Base-by-base conservation (phyloP, 345 rosid genomes). In the Streptanthus diversifolius region DNA sequence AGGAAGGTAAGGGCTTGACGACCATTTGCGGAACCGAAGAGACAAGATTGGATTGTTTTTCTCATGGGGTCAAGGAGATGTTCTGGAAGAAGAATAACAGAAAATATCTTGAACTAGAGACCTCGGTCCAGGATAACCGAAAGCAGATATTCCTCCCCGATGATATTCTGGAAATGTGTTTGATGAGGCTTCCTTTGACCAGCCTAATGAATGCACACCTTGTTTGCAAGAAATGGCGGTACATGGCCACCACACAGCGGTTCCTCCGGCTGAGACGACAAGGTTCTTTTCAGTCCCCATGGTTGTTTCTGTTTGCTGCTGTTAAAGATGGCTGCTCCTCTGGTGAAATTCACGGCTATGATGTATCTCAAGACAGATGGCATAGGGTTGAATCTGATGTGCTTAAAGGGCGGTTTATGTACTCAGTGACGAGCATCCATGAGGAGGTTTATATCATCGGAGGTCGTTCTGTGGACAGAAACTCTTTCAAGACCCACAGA, bases 201-300 rank as follows among this genome's bases (percentile, higher is more conserved):
- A 85, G 90, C 64, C 83, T 95, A 53, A 74, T 90, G 96, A 95
- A 79, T 65, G 90, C 97, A 5, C 96, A 93, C 15, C 96, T 90
- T 30, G 99, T 95, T 37, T 95, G 99, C 82, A 95, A 85, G 87
- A 95, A 86, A 73, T 95, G 99, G 99, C 81, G 88, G 70, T 69
- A 68, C 79, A 80, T 91, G 90, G 82, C 92, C 21, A 87, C 88
- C 11, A 84, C 87, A 18, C 66, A 85, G 33, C 83, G 92, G 48
- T 91, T 95, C 76, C 66, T 95, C 70, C 90, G 80, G 80, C 74
- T 88, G 84, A 87, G 99, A 75, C 82, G 66, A 36, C 90, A 91
- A 60, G 86, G 95, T 15, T 82, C 51, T 7, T 81, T 83, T 78
- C 91, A 85, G 73, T 84, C 70, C 51, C 99, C 99, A 0, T 95